These are phyloP conservation scores for Phytophthora idaei DNA, from an alignment of 352 stramenopile genomes.

Conservation along the genomic window DNA sequence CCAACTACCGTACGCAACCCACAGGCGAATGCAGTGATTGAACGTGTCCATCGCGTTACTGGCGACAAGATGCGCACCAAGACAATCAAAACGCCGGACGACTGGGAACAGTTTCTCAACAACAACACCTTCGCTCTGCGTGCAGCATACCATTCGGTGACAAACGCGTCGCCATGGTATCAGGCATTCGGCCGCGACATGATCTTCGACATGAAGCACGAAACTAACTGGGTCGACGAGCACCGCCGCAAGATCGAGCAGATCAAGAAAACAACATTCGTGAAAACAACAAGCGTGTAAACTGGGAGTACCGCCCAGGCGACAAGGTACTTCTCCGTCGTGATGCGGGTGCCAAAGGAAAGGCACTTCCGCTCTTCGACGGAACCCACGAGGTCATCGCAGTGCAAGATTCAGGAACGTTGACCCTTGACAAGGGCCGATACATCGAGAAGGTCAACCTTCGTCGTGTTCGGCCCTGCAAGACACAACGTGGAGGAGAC, in stretches of 20 bases:
- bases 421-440: conserved; percentile 10
- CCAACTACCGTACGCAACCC: not conserved
- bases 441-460: conserved; percentile 18
- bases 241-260: not conserved
- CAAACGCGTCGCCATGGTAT: not conserved
- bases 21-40: not conserved
- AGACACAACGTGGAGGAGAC: conserved; percentile 9
- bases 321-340: not conserved
- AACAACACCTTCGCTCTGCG: not conserved
- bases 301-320: not conserved
- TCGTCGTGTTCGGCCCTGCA: conserved; percentile 7
- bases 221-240: conserved; percentile 1
- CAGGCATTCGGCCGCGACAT: too few relatives aligned
- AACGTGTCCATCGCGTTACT: not conserved
- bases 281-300: not conserved
- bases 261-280: conserved; percentile 2
- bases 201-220: not conserved
- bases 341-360: too few relatives aligned
- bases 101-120: not conserved
- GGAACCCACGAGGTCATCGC: not conserved
- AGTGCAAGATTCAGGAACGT: conserved; percentile 1
- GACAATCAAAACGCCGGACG: not conserved
- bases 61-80: not conserved
- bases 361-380: conserved; percentile 3
- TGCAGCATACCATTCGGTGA: not conserved